Conservation (phyloP, 73 alveolate species). For the Tetrahymena elliotti region DNA sequence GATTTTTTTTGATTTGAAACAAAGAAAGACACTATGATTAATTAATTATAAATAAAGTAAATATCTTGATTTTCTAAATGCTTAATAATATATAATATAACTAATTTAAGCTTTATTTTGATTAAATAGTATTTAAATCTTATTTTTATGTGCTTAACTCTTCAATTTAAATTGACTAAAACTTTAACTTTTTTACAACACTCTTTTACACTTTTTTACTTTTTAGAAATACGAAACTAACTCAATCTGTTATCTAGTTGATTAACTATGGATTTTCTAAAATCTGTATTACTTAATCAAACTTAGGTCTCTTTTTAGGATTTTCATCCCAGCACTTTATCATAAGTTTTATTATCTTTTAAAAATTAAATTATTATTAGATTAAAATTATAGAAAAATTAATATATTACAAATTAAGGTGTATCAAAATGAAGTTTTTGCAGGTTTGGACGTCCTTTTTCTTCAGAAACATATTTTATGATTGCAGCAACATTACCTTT, state of each 20-base stretch:
- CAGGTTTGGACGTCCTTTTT: conserved; percentile 29
- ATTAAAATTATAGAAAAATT: background rate
- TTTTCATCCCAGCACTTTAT: background rate
- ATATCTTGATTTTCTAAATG: too few relatives aligned
- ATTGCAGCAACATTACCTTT: conserved; percentile 27
- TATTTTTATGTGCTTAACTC: too few relatives aligned
- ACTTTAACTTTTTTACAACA: too few relatives aligned
- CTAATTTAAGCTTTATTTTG: too few relatives aligned
- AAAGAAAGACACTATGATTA: too few relatives aligned
- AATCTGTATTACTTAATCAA: background rate
- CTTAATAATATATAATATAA: too few relatives aligned
- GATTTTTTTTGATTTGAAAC: too few relatives aligned
- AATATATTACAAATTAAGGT: background rate
- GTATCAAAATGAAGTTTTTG: conserved; percentile 2
- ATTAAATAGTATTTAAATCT: too few relatives aligned
- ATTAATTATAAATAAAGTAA: too few relatives aligned
- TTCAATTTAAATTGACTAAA: too few relatives aligned
- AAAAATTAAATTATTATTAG: background rate
- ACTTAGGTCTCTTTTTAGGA: background rate
- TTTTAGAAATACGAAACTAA: background rate
- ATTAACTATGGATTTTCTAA: background rate
- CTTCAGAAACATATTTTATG: conserved; percentile 17
- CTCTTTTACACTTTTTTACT: background rate
- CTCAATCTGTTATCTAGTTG: background rate
- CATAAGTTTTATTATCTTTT: background rate